A percentile compares a stretch with the other conserved stretches of the same genome.
These are phyloP conservation scores for Balansia obtecta DNA, from an alignment of 2,329 filamentous ascomycete genomes.

Conservation along the genomic window DNA sequence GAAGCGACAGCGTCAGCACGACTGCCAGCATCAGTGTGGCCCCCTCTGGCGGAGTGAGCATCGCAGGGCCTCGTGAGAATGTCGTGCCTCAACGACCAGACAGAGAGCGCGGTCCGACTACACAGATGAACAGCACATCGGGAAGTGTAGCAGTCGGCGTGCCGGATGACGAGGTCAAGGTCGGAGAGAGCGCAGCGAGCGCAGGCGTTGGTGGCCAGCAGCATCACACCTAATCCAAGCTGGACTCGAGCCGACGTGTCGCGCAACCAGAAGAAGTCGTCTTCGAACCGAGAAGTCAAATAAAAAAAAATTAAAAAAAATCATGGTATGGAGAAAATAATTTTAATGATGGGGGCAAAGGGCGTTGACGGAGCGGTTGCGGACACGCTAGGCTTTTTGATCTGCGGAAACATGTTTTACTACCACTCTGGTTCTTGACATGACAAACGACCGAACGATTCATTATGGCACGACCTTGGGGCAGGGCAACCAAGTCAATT, in stretches of 20 bases:
- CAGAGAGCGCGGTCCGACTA: conserved; percentile 29
- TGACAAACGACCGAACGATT: neutral
- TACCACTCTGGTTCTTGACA: neutral
- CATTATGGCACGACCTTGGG: neutral
- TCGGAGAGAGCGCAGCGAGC: conserved; percentile 51
- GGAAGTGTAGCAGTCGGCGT: conserved; percentile 39
- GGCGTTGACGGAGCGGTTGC: conserved; percentile 1
- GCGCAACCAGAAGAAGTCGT: neutral
- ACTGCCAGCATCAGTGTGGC: conserved; percentile 34
- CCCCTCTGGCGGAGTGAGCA: conserved; percentile 25
- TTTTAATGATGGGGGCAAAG: neutral
- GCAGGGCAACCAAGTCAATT: neutral
- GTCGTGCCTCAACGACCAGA: conserved; percentile 19
- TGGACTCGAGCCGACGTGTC: neutral
- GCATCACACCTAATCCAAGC: neutral
- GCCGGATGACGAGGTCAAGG: conserved; percentile 45
- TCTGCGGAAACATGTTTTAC: neutral
- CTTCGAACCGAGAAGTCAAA: too few relatives aligned
- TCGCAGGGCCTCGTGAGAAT: conserved; percentile 32
- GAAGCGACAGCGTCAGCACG: conserved; percentile 43
- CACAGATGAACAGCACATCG: conserved; percentile 29
- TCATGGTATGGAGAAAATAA: neutral
- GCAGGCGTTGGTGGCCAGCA: conserved; percentile 14
- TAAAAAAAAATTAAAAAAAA: neutral
- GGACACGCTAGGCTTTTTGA: neutral